Evolutionary conservation across 805 yeast species (phyloP).

Genomic region (Ogataea salicorniae): DNA sequence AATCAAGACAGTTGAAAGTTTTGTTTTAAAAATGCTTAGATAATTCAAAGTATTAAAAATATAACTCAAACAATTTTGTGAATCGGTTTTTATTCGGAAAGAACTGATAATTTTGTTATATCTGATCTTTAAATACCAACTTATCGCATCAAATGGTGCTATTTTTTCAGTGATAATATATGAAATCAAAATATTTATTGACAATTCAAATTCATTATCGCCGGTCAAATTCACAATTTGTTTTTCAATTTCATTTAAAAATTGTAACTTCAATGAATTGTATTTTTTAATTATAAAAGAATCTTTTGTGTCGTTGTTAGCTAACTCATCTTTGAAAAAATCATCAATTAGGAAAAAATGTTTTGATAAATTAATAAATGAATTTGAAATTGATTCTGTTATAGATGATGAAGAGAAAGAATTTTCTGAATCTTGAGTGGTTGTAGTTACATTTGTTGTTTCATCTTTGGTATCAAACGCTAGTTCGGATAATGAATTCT

Average conservation of each 20-base stretch:
- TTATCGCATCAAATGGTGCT: constrained; percentile 19
- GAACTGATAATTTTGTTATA: constrained; percentile 6
- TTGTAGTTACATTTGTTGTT: background rate
- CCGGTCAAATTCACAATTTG: constrained; percentile 17
- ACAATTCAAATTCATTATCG: constrained; percentile 28
- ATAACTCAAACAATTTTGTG: constrained; percentile 25
- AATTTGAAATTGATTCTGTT: constrained; percentile 12
- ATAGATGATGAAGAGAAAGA: background rate
- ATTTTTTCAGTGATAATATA: constrained; percentile 16
- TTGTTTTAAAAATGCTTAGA: constrained; percentile 18
- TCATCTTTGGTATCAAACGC: constrained; percentile 1
- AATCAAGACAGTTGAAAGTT: constrained; percentile 17
- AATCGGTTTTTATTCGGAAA: constrained; percentile 11
- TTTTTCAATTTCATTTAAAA: constrained; percentile 15
- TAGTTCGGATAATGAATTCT: constrained; percentile 5
- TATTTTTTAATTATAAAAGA: constrained; percentile 16
- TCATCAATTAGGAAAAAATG: constrained; percentile 20
- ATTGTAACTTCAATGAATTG: constrained; percentile 12
- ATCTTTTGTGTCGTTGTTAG: background rate
- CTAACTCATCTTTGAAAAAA: constrained; percentile 19
- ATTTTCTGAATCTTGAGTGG: background rate
- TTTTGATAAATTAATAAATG: constrained; percentile 22
- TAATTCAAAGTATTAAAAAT: constrained; percentile 27
- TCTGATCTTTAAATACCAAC: constrained; percentile 22
- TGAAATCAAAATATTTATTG: constrained; percentile 21